Evolutionary conservation across 331 rosid species (phyloP), one percentile per base, ranked within the genome.

Genomic region (Stylosanthes scabra): DNA sequence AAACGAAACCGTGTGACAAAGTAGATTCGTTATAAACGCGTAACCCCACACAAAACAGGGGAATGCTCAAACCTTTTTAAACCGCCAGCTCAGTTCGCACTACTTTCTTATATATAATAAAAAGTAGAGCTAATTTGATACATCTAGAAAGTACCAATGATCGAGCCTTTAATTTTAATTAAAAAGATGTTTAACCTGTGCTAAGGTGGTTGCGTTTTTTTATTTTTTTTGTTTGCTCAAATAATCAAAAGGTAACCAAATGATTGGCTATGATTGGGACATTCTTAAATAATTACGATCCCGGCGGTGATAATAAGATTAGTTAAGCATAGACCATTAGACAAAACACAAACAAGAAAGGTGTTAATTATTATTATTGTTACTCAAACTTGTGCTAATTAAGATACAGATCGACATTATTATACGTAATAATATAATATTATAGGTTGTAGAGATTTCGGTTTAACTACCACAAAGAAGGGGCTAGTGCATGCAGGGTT

Each of bases 191-290:
- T 31, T 66, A 61, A 45, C 37, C n/a, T n/a, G n/a, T n/a, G n/a
- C 59, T 49, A 58, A 65, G 61, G 50, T 29, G 55, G 66, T 31
- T 8, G 66, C 66, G n/a, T 27, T 37, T 74, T 57, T 20, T 20
- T 20, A 0, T 20, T 20, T 20, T 20, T 20, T 1, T 20, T 1
- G 0, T 1, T 20, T 1, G 0, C 59, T 27, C 9, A 68, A 54
- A 67, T 70, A 59, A 79, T 47, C 25, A 68, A 77, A 72, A 81
- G 59, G 44, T 64, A 68, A 69, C 63, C 82, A 75, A 66, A 88
- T 82, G 86, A 82, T 82, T 80, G 85, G 57, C 66, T 59, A 84
- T 62, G 82, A 86, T 78, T 75, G 79, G 47, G 63, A 82, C 71
- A 71, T 82, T 51, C 75, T 74, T 80, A 71, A 69, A 70, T 59